phyloP scores from a whole-genome alignment of 1,284 basidiomycete species.

The Sanghuangporus baumii region DNA sequence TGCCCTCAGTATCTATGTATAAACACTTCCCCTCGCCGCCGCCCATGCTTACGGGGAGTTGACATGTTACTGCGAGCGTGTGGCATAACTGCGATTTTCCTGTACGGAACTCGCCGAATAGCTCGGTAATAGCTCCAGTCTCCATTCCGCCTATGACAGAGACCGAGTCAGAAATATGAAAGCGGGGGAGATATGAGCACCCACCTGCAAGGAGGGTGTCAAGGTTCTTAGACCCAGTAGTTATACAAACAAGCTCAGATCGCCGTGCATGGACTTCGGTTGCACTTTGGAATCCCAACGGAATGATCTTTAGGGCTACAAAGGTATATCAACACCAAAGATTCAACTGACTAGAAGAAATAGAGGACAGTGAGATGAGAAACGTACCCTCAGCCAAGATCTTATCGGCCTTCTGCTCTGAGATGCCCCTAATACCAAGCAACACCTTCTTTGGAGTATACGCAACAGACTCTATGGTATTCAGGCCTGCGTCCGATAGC shows the following conservation, averaged over 20 bases:
- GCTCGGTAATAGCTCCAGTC: conserved; percentile 96
- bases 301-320: conserved; percentile 91
- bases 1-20: conserved; percentile 99
- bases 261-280: conserved; percentile 95
- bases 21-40: conserved; percentile 99
- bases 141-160: conserved; percentile 79
- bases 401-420: conserved; percentile 97
- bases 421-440: conserved; percentile 93
- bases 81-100: conserved; percentile 99
- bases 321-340: background rate
- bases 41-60: conserved; percentile 95
- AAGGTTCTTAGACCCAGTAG: conserved; percentile 93
- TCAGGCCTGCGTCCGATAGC: conserved; percentile 86
- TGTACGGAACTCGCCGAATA: conserved; percentile 98
- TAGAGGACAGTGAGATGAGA: background rate
- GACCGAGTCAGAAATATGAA: background rate
- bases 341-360: background rate
- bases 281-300: conserved; percentile 97
- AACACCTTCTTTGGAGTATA: conserved; percentile 96
- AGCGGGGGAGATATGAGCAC: background rate
- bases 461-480: conserved; percentile 94
- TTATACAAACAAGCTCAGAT: conserved; percentile 96
- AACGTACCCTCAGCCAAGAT: conserved; percentile 85
- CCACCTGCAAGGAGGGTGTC: conserved; percentile 94
- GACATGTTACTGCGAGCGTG: conserved; percentile 96